phyloP scores from a whole-genome alignment of 441 rosid species.

The Biscutella laevigata region DNA sequence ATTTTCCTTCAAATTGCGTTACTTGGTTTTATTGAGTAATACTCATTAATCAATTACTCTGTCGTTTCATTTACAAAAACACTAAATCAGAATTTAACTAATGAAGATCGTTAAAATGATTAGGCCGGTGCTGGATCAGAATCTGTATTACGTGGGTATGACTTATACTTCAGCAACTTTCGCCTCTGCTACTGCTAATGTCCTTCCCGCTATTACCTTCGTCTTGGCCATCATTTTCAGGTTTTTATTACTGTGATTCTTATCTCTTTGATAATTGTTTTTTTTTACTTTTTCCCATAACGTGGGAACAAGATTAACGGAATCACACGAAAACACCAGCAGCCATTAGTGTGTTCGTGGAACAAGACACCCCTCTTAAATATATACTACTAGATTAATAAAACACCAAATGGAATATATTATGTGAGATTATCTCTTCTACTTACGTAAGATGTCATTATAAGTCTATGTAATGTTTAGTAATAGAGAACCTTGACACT shows the following conservation, averaged over 20 bases:
- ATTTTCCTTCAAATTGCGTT: slow-evolving; percentile 55
- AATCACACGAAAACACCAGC: slow-evolving; percentile 14
- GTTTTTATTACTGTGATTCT: slow-evolving; percentile 28
- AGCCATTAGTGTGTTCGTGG: slow-evolving; percentile 16
- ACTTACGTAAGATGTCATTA: slow-evolving; percentile 27
- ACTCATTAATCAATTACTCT: not conserved
- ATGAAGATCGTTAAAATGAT: not conserved
- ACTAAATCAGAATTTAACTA: not conserved
- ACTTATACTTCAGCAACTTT: slow-evolving; percentile 80
- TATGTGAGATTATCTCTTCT: slow-evolving; percentile 19
- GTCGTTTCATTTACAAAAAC: not conserved
- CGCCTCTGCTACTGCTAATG: slow-evolving; percentile 59
- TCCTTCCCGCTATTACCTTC: slow-evolving; percentile 83
- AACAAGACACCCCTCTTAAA: slow-evolving; percentile 5
- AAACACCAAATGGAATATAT: slow-evolving; percentile 1
- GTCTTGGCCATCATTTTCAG: slow-evolving; percentile 74
- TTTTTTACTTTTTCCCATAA: slow-evolving; percentile 11
- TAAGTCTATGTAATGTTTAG: no score
- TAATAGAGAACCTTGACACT: no score
- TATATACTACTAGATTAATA: slow-evolving; percentile 6
- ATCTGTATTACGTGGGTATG: slow-evolving; percentile 71
- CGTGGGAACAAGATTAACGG: slow-evolving; percentile 25
- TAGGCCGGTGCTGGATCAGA: slow-evolving; percentile 96
- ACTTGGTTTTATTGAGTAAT: slow-evolving; percentile 82
- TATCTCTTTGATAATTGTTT: not conserved